Conservation (phyloP, 2,329 filamentous ascomycete genomes). For the Fusarium piperis region DNA sequence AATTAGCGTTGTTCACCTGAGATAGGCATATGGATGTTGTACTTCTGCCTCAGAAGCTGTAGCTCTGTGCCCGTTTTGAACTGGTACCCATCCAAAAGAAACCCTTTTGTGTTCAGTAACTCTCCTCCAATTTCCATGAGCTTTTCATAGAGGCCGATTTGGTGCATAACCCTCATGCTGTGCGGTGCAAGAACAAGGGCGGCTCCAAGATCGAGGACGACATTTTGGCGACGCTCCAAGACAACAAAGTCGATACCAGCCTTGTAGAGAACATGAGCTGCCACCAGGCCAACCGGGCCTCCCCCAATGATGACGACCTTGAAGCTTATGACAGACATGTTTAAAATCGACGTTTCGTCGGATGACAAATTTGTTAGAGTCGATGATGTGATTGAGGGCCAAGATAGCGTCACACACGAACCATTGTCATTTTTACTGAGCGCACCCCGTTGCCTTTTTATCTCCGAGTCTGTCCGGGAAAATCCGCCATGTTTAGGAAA, state of each 20-base stretch:
- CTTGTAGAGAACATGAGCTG: slow-evolving; percentile 42
- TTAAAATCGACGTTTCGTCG: not conserved
- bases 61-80: not conserved
- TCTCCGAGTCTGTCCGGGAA: not conserved
- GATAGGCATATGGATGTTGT: not conserved
- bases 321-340: not conserved
- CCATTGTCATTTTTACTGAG: not conserved
- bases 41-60: not conserved
- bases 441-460: not conserved
- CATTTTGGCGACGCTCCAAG: slow-evolving; percentile 38
- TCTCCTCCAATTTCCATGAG: not conserved
- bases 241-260: slow-evolving; percentile 46
- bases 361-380: not conserved
- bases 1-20: not conserved
- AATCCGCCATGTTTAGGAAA: not conserved
- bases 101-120: not conserved
- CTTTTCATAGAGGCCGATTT: slow-evolving; percentile 9
- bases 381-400: not conserved
- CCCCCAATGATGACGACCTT: slow-evolving; percentile 45
- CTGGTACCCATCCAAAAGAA: not conserved
- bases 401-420: not conserved
- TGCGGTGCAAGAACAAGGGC: slow-evolving; percentile 9
- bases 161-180: slow-evolving; percentile 11
- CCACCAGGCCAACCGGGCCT: slow-evolving; percentile 43
- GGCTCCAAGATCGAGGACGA: slow-evolving; percentile 34